phyloP scores from a whole-genome alignment of 2,329 filamentous ascomycete species.

The Xylaria sp. region DNA sequence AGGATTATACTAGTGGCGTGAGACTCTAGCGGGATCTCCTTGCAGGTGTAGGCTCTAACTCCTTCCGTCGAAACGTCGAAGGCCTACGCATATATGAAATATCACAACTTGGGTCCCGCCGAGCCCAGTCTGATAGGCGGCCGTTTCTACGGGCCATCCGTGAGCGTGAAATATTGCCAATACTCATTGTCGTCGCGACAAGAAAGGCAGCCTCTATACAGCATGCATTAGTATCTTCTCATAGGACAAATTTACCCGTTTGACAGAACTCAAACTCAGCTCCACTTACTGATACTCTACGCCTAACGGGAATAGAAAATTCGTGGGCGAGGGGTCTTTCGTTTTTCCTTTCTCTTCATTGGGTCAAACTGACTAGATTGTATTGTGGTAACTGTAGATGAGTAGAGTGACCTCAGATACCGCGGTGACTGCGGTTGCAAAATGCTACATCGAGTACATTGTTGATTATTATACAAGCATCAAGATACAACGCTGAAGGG shows the following conservation, averaged over 20 bases:
- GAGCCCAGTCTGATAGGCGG: slow-evolving; percentile 24
- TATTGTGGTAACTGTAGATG: slow-evolving; percentile 30
- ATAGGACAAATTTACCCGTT: not conserved
- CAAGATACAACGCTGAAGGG: slow-evolving; percentile 13
- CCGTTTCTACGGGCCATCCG: slow-evolving; percentile 37
- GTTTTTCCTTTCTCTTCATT: no score
- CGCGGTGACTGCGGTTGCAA: slow-evolving; percentile 20
- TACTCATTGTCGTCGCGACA: not conserved
- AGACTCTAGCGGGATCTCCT: slow-evolving; percentile 10
- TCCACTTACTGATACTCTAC: no score
- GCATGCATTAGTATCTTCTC: slow-evolving; percentile 14
- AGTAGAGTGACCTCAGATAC: slow-evolving; percentile 39
- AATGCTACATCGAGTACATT: slow-evolving; percentile 30
- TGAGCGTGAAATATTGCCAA: slow-evolving; percentile 20
- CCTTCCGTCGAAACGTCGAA: not conserved
- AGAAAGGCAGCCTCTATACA: slow-evolving; percentile 5
- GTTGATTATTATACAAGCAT: slow-evolving; percentile 32
- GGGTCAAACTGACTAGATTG: slow-evolving; percentile 11
- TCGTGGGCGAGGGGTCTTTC: no score
- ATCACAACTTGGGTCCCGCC: slow-evolving; percentile 10
- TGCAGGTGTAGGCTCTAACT: slow-evolving; percentile 8
- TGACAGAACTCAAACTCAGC: not conserved
- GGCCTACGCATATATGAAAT: not conserved
- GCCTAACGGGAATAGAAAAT: no score
- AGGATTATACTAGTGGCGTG: no score